Conservation (phyloP, 306 rosid genomes). For the Cyclanthera cordifolia region DNA sequence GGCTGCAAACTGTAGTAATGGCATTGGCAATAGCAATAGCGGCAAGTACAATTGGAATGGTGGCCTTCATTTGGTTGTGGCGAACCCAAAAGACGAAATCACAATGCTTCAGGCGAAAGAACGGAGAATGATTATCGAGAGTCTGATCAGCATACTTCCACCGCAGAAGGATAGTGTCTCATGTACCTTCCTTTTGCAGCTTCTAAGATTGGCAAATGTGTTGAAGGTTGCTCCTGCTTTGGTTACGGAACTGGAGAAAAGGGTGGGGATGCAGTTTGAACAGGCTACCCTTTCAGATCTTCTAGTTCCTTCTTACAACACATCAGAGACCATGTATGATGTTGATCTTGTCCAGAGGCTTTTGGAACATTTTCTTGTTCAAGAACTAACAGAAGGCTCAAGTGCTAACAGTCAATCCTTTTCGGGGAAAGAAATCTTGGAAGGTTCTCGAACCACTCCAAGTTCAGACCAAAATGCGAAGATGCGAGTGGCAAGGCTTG, state of each 20-base stretch:
- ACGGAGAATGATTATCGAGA: conserved; percentile 76
- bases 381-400: conserved; percentile 66
- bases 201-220: conserved; percentile 71
- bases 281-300: conserved; percentile 76
- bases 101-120: conserved; percentile 56
- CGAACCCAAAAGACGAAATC: conserved; percentile 42
- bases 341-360: conserved; percentile 93
- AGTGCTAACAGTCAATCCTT: conserved; percentile 52
- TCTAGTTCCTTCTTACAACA: conserved; percentile 53
- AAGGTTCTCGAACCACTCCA: conserved; percentile 24
- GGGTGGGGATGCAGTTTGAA: conserved; percentile 97
- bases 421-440: conserved; percentile 35
- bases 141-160: conserved; percentile 88
- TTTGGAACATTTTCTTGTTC: conserved; percentile 82
- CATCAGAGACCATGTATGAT: conserved; percentile 66
- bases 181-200: conserved; percentile 88
- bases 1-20: conserved; percentile 28
- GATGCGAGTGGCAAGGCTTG: conserved; percentile 90
- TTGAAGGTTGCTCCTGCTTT: conserved; percentile 82
- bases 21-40: conserved; percentile 24
- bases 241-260: conserved; percentile 78
- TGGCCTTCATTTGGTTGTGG: conserved; percentile 68
- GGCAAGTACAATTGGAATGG: conserved; percentile 48
- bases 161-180: conserved; percentile 87
- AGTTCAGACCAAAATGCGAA: conserved; percentile 43